Percentiles rank a stretch among this genome's conserved stretches.
Conservation (phyloP, 2,329 filamentous ascomycete species). For the Fusarium goolgardi region DNA sequence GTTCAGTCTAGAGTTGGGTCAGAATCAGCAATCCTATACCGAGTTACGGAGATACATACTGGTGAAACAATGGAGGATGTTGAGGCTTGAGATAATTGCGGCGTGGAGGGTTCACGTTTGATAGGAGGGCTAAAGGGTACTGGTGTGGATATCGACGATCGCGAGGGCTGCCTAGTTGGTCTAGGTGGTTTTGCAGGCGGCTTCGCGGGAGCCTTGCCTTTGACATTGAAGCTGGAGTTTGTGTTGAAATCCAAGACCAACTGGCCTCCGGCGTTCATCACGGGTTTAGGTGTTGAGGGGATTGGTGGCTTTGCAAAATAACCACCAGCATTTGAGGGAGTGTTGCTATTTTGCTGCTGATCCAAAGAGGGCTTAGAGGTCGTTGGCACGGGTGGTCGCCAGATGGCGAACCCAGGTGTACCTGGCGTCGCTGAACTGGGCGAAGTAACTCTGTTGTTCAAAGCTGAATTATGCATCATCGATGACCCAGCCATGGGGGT, state of each 20-base stretch:
- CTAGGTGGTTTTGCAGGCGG: slow-evolving; percentile 48
- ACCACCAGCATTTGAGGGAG: slow-evolving; percentile 39
- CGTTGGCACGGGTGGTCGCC: slow-evolving; percentile 52
- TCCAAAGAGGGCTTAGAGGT: slow-evolving; percentile 41
- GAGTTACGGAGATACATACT: slow-evolving; percentile 41
- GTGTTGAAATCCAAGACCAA: slow-evolving; percentile 54
- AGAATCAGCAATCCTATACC: not conserved
- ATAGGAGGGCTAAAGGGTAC: slow-evolving; percentile 44
- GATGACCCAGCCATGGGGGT: slow-evolving; percentile 41
- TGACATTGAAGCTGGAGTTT: slow-evolving; percentile 48
- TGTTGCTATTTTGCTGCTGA: slow-evolving; percentile 41
- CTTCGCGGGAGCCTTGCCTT: slow-evolving; percentile 52
- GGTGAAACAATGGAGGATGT: slow-evolving; percentile 42
- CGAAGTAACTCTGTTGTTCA: slow-evolving; percentile 39
- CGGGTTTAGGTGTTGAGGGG: slow-evolving; percentile 55
- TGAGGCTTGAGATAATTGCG: slow-evolving; percentile 44
- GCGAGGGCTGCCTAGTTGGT: slow-evolving; percentile 43
- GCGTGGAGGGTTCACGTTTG: slow-evolving; percentile 50
- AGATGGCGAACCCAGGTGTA: slow-evolving; percentile 54
- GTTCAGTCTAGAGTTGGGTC: slow-evolving; percentile 42
- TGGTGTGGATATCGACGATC: slow-evolving; percentile 40
- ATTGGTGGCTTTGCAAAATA: slow-evolving; percentile 54
- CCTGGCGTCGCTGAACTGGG: slow-evolving; percentile 40
- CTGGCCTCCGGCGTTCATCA: slow-evolving; percentile 51
- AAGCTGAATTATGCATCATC: slow-evolving; percentile 43